Evolutionary conservation across 495 filamentous ascomycete species (phyloP).

Genomic region (Trichoderma reesei): DNA sequence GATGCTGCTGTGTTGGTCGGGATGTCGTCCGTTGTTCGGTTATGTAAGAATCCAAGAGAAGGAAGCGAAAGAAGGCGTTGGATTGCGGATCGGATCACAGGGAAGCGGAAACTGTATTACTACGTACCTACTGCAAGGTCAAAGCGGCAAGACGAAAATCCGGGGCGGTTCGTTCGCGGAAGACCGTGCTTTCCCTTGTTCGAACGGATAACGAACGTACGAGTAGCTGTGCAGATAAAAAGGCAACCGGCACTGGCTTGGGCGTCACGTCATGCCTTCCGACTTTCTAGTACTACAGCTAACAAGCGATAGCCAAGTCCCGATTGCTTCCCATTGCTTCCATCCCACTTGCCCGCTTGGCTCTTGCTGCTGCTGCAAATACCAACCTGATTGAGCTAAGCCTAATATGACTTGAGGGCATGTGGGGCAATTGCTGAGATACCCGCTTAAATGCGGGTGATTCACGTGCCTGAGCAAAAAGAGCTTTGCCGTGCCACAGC

Average conservation of each 20-base stretch:
- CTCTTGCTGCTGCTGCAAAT: too few relatives aligned
- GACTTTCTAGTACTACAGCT: too few relatives aligned
- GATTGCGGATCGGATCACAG: neutral
- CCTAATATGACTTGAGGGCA: neutral
- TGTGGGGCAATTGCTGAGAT: neutral
- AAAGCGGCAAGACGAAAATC: neutral
- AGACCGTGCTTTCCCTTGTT: neutral
- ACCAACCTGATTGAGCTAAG: neutral
- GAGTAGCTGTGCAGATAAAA: neutral
- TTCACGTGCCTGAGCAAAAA: neutral
- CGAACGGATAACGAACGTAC: neutral
- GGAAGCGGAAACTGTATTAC: neutral
- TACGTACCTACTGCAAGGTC: neutral
- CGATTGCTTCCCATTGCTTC: too few relatives aligned
- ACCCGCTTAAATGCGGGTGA: neutral
- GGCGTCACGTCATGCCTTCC: neutral
- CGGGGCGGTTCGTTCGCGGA: neutral
- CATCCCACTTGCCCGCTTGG: too few relatives aligned
- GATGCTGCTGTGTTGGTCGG: neutral
- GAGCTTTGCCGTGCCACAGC: slow-evolving; percentile 6
- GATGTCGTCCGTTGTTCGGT: neutral
- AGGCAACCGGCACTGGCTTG: neutral
- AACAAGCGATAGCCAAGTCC: too few relatives aligned
- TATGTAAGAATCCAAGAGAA: neutral
- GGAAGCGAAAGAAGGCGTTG: neutral